Evolutionary conservation across 495 filamentous ascomycete species (phyloP), one percentile per base, ranked within the genome.

Genomic region (Penicillium silybi): DNA sequence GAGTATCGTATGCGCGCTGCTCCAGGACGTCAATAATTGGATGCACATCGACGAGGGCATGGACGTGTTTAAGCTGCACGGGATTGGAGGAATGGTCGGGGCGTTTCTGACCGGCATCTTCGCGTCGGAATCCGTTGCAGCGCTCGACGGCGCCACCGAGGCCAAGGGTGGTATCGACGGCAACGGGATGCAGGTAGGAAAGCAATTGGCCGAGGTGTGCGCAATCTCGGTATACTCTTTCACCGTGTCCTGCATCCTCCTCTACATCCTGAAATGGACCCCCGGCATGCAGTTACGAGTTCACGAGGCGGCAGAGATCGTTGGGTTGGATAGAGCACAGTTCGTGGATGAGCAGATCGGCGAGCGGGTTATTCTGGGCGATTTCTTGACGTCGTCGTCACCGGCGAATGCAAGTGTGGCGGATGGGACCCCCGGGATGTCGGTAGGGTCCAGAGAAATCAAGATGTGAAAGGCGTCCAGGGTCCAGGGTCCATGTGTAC

Each of bases 11-110:
- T 84, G 80, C 55, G 65, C 78, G 13, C 49, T 66, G 2, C 58
- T 74, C 16, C 71, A 83, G 57, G 62, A 82, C 49, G 26, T 85
- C 52, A 85, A 83, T 53, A 61, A 81, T 11, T 83, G 74, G 80
- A 44, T 85, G 7, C 62, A 65, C 47, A 80, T 85, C 44, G 83
- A 86, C 56, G 81, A 85, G 48, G 78, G 79, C 2, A 72, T 85
- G 67, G 80, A 84, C 50, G 80, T 85, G 17, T 85, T 85, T 67
- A 82, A 81, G 52, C 74, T 84, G 20, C 81, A 85, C 59, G 82
- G 79, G 11, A 64, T 83, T 29, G 83, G 82, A 22, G 83, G 83
- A 1, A 80, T 83, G 67, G 66, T 80, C 20, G 83, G 83, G 3
- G 70, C 73, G n/a, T 80, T 85, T 60, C 58, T 85, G 42, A 85